Base-by-base conservation (phyloP, 1,284 basidiomycete species). In the Cystobasidium pallidum region DNA sequence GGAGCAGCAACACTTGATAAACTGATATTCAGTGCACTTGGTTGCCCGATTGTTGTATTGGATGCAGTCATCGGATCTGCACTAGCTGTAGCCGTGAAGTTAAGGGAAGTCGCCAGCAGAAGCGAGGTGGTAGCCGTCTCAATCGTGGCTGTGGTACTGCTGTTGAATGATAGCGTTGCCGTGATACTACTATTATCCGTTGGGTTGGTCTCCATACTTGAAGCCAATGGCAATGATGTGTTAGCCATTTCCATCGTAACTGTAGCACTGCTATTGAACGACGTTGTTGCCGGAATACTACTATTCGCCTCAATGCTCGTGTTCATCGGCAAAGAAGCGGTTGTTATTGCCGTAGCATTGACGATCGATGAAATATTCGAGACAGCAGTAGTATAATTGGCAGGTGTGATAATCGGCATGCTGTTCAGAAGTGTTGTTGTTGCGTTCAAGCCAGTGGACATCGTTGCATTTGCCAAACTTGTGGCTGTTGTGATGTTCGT, bases 231-330 rank as follows among this genome's bases (percentile, higher is more conserved):
- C 8, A 28, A 7, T 8, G 54, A 13, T 8, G 4, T 30, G 15
- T 7, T 57, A n/a, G n/a, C n/a, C n/a, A n/a, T n/a, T n/a, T n/a
- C n/a, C 26, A 30, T 57, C 30, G 54, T 57, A 57, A n/a, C 32
- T 4, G 54, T 57, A 13, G 13, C 21, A 17, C 8, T 30, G 6
- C 8, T 39, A 34, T 7, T 34, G 3, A 26, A 28, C 36, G 26
- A 30, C 21, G 58, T n/a, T 10, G 55, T 58, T 41, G 30, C 7
- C 4, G 19, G 26, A 26, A 19, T 58, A 8, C 8, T 28, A 26
- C 6, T 24, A 51, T 51, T 51, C 11, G 15, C 11, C n/a, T 45
- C 43, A 17, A 45, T n/a, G 26, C 21, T 58, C 11, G 30, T 21
- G 19, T 58, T 58, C 36, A 19, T 19, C 4, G 30, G 30, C 7